phyloP scores from a whole-genome alignment of 2,329 filamentous ascomycete species.

The Aspergillus pseudoterreus region DNA sequence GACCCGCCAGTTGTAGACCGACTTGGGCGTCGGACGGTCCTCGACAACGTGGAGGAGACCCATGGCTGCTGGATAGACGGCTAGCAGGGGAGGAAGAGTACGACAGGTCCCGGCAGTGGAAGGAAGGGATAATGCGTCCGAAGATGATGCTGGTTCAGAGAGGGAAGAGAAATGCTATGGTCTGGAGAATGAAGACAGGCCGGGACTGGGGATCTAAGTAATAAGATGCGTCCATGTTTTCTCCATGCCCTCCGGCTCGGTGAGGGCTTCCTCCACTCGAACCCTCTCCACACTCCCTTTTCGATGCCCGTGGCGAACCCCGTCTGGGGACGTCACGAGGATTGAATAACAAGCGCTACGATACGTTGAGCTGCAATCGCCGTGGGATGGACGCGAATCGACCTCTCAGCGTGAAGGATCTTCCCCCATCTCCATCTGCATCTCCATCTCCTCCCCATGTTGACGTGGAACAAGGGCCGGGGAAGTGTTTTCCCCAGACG shows the following conservation, averaged over 20 bases:
- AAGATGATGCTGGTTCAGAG: too few relatives aligned
- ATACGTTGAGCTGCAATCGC: conserved; percentile 9
- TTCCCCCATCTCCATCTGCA: conserved; percentile 7
- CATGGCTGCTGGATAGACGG: conserved; percentile 18
- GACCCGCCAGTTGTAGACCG: conserved; percentile 59
- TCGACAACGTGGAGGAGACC: conserved; percentile 36
- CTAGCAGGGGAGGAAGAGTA: not conserved
- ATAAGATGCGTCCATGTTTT: not conserved
- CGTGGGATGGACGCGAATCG: not conserved
- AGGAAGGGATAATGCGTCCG: too few relatives aligned
- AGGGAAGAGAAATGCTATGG: not conserved
- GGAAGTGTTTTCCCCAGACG: conserved; percentile 30
- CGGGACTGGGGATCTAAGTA: conserved; percentile 6
- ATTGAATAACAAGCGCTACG: conserved; percentile 15
- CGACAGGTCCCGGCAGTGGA: too few relatives aligned
- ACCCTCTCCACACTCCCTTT: conserved; percentile 24
- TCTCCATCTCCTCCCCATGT: not conserved
- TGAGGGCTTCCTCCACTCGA: conserved; percentile 19
- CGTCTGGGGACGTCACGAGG: conserved; percentile 27
- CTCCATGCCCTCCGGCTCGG: not conserved
- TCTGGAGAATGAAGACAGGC: not conserved
- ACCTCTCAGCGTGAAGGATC: conserved; percentile 10
- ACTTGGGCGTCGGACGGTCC: conserved; percentile 51
- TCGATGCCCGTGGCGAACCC: conserved; percentile 15
- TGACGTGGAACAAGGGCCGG: conserved; percentile 17